Percentiles rank a stretch among this genome's conserved stretches.
These are phyloP conservation scores for Colletotrichum musicola DNA, from an alignment of 2,329 filamentous ascomycete genomes.

Conservation along the genomic window DNA sequence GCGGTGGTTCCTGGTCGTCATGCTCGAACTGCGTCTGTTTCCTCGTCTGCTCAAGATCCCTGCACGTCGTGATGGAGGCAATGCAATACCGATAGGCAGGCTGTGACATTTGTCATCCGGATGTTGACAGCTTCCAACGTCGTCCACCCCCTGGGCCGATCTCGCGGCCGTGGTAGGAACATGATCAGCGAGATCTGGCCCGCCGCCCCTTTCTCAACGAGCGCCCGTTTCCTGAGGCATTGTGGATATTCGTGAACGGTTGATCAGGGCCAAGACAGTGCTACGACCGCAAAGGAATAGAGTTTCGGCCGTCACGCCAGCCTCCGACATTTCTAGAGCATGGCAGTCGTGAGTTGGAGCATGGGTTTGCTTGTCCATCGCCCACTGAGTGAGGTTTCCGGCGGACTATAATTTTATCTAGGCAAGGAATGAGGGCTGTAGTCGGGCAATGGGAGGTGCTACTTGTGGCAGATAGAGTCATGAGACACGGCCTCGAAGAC, in stretches of 20 bases:
- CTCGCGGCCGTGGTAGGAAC: conserved; percentile 8
- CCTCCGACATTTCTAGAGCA: background rate
- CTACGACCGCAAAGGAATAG: background rate
- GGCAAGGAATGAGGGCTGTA: background rate
- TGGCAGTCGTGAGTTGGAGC: conserved; percentile 12
- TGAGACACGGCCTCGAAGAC: conserved; percentile 3
- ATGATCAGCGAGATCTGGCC: conserved; percentile 11
- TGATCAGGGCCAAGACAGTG: conserved; percentile 21
- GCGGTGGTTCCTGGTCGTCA: background rate
- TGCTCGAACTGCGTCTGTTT: background rate
- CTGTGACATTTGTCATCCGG: conserved; percentile 26
- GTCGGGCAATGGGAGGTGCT: background rate
- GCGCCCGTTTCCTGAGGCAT: conserved; percentile 4
- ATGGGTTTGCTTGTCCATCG: conserved; percentile 20
- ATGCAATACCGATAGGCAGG: background rate
- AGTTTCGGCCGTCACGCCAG: conserved; percentile 21
- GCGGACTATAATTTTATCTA: conserved; percentile 1
- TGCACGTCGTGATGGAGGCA: conserved; percentile 5
- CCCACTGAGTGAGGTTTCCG: background rate
- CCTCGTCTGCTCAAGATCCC: conserved; percentile 2
- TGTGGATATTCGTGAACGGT: conserved; percentile 4
- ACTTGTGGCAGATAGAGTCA: conserved; percentile 16
- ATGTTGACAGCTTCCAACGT: conserved; percentile 17
- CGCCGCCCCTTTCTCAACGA: background rate
- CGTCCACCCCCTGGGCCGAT: conserved; percentile 14